Evolutionary conservation across 2,329 filamentous ascomycete species (phyloP).

Genomic region (Orbilia javanica): DNA sequence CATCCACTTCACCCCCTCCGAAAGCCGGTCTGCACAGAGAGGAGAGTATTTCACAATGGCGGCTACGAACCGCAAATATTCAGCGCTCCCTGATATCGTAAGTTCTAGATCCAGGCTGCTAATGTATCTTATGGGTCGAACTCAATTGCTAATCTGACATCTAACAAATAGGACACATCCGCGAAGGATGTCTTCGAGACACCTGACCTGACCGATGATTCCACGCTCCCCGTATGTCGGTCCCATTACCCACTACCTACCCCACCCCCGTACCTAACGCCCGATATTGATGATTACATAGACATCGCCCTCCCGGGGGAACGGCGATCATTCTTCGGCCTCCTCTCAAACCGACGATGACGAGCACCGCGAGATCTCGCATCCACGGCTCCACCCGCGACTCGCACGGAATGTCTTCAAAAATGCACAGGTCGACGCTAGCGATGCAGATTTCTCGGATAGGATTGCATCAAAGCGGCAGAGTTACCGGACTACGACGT

Average conservation of each 20-base stretch:
- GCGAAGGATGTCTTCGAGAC: slow-evolving; percentile 94
- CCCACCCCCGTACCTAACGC: not conserved
- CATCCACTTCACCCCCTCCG: not conserved
- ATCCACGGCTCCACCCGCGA: slow-evolving; percentile 79
- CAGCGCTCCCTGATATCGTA: slow-evolving; percentile 82
- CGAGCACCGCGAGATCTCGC: slow-evolving; percentile 77
- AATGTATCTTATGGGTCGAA: slow-evolving; percentile 28
- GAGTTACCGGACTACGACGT: slow-evolving; percentile 82
- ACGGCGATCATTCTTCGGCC: slow-evolving; percentile 69
- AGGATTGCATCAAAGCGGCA: slow-evolving; percentile 84
- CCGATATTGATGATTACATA: slow-evolving; percentile 61
- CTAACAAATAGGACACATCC: slow-evolving; percentile 78
- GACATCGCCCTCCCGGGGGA: slow-evolving; percentile 70
- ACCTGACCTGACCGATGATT: slow-evolving; percentile 90
- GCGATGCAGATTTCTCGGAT: slow-evolving; percentile 88
- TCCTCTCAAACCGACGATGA: slow-evolving; percentile 69
- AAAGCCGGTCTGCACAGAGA: not conserved
- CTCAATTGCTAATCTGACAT: slow-evolving; percentile 24
- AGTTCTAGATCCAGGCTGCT: slow-evolving; percentile 41
- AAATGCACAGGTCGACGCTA: slow-evolving; percentile 79
- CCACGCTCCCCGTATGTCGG: slow-evolving; percentile 79
- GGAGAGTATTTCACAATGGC: slow-evolving; percentile 71
- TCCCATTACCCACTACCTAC: not conserved
- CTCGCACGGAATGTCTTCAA: slow-evolving; percentile 85
- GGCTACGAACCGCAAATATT: slow-evolving; percentile 77